Conservation (phyloP, 345 rosid genomes). For the Adansonia digitata region DNA sequence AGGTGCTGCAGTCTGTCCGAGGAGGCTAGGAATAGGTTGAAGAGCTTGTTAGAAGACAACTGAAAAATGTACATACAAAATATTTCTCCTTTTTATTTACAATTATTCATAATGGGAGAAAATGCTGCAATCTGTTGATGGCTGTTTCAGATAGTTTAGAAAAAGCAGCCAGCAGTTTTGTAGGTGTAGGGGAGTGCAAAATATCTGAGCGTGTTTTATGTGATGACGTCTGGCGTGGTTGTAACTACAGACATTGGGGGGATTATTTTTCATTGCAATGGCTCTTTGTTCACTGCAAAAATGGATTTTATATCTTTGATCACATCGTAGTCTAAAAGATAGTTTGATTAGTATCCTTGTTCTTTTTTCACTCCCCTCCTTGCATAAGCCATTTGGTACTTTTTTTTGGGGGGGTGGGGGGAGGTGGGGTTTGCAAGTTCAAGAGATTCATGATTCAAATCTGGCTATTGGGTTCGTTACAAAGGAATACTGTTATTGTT, state of each 20-base stretch:
- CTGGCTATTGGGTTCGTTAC: too few species aligned
- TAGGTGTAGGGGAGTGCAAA: slow-evolving; percentile 14
- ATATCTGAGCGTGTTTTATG: background rate
- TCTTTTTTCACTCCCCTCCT: background rate
- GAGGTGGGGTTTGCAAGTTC: background rate
- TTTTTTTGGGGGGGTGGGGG: too few species aligned
- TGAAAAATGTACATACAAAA: slow-evolving; percentile 35
- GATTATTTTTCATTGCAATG: background rate
- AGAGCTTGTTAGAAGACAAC: slow-evolving; percentile 57
- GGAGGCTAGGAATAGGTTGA: slow-evolving; percentile 49
- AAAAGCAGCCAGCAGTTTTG: slow-evolving; percentile 50
- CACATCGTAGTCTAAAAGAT: background rate
- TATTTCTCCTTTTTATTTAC: slow-evolving; percentile 14
- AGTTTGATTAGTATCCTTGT: background rate
- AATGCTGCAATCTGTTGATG: slow-evolving; percentile 26
- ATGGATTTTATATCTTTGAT: background rate
- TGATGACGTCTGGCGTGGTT: slow-evolving; percentile 3
- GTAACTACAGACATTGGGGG: background rate
- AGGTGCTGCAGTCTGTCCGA: slow-evolving; percentile 41
- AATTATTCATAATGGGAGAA: slow-evolving; percentile 2
- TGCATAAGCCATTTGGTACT: background rate
- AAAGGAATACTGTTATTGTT: background rate
- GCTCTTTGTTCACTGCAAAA: background rate
- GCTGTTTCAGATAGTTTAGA: slow-evolving; percentile 41
- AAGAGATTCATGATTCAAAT: background rate